Evolutionary conservation across 2,329 filamentous ascomycete genomes (phyloP), one percentile per base, ranked within the genome.

Genomic region (Penicillium fuscoglaucum): DNA sequence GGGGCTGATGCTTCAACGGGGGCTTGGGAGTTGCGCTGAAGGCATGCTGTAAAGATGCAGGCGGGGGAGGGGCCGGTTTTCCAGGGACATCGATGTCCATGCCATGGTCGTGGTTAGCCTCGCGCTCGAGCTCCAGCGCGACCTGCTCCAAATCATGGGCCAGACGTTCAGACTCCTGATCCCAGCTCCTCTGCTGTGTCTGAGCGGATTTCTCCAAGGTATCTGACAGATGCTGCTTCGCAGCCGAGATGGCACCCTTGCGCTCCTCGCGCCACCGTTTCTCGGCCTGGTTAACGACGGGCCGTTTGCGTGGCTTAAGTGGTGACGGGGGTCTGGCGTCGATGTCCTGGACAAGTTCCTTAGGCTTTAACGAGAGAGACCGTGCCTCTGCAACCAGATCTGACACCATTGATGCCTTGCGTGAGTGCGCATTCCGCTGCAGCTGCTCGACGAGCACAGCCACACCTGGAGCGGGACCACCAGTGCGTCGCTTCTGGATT

Each of bases 371-470:
- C 5, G 41, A 53, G 15, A 44, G 49, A 33, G 54, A 17, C n/a
- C 54, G 43, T 40, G 62, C 61, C 44, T 66, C 63, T 2, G 57
- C 57, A 1, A 68, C 68, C 31, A 72, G 59, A 49, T 72, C 69
- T 9, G 69, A 70, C 10, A 76, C 63, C 59, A 71, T 65, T 9
- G 74, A 74, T 3, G 69, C 70, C 47, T 74, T 69, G 15, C 70
- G 64, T 10, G 72, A 73, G 58, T 72, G 69, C 33, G 73, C 68
- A 28, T 66, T 68, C 13, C 69, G 69, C 26, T 66, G 65, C 9
- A 75, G 58, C 56, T 78, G 75, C 60, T 78, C 76, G 29, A 78
- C 75, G 8, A 78, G 63, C 35, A 78, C 71, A 1, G 74, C 76
- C 28, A 75, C 69, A 12, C 65, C 64, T 17, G 65, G 63, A 4